Evolutionary conservation across 2,329 filamentous ascomycete species (phyloP), one percentile per base, ranked within the genome.

Genomic region (Calonectria leucothoes): DNA sequence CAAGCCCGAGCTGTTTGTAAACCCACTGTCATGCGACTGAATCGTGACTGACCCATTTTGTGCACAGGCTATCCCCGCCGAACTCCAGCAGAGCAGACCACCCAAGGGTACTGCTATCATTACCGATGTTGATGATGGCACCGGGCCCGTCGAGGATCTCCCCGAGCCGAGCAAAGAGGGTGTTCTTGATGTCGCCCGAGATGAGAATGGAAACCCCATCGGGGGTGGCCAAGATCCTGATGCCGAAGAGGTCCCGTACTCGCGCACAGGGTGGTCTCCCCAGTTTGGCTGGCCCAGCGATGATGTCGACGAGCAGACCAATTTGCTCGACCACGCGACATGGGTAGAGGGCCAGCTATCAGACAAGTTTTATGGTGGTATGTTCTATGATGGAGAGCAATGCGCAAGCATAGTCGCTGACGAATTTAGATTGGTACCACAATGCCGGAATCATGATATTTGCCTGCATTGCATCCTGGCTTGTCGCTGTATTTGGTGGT

Each of bases 391-490:
- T 27, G 45, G 23, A 8, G 49, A 17, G 25, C 8, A 33, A 52
- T 48, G 15, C n/a, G 48, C 48, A 15, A 52, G 48, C 55, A n/a
- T 17, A 2, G 29, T 27, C 59, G 55, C 76, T 78, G 31, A 79
- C 70, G 27, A 12, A 7, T 8, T n/a, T 65, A 95, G 95, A 98
- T 83, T 99, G 97, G 97, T 99, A 98, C 84, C 96, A 99, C 85
- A 99, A 99, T 84, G 93, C 96, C 3, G 97, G 89, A n/a, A 87
- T 99, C 74, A 98, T 99, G 82, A 89, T 96, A 77, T 98, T 99
- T 82, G 95, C 96, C 66, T 98, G 95, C 82, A 88, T 99, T 66
- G 88, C 91, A 35, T 98, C 96, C 27, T 99, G 96, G 96, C 89
- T 98, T 5, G 89, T 98, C 45, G 96, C 96, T 35, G 89, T 96